Evolutionary conservation across 2,329 filamentous ascomycete species (phyloP).

Genomic region (Penicillium sp.): DNA sequence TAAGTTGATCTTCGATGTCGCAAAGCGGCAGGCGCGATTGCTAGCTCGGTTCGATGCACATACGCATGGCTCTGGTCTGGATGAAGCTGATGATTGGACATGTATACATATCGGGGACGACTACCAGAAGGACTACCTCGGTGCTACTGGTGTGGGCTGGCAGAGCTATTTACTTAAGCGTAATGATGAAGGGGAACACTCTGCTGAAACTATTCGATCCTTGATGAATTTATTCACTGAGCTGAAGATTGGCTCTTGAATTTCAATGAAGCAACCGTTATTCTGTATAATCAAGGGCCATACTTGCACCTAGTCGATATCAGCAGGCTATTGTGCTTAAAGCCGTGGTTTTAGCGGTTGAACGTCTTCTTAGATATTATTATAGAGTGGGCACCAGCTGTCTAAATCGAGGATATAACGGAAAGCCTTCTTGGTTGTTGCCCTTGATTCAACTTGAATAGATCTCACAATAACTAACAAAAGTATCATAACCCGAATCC

Average conservation of each 20-base stretch:
- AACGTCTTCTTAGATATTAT: neutral
- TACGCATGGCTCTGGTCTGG: conserved; percentile 9
- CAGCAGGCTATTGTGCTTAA: neutral
- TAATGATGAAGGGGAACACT: conserved; percentile 8
- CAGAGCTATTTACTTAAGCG: conserved; percentile 43
- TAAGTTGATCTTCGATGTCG: conserved; percentile 48
- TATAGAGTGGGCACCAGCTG: neutral
- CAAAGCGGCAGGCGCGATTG: conserved; percentile 39
- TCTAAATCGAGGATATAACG: no score
- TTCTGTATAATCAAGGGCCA: neutral
- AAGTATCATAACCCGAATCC: neutral
- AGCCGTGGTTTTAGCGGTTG: neutral
- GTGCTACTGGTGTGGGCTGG: conserved; percentile 48
- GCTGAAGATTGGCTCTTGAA: conserved; percentile 20
- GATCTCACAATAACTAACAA: neutral
- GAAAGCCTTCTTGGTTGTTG: neutral
- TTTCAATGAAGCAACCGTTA: neutral
- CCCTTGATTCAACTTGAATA: neutral
- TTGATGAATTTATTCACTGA: conserved; percentile 34
- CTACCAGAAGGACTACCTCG: conserved; percentile 49
- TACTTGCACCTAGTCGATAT: neutral
- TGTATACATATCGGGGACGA: conserved; percentile 55
- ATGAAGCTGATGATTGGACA: conserved; percentile 29
- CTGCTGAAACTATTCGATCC: conserved; percentile 28
- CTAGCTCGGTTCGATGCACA: conserved; percentile 14